phyloP scores from a whole-genome alignment of 176 grass and related monocot species.

The Ananas comosus region DNA sequence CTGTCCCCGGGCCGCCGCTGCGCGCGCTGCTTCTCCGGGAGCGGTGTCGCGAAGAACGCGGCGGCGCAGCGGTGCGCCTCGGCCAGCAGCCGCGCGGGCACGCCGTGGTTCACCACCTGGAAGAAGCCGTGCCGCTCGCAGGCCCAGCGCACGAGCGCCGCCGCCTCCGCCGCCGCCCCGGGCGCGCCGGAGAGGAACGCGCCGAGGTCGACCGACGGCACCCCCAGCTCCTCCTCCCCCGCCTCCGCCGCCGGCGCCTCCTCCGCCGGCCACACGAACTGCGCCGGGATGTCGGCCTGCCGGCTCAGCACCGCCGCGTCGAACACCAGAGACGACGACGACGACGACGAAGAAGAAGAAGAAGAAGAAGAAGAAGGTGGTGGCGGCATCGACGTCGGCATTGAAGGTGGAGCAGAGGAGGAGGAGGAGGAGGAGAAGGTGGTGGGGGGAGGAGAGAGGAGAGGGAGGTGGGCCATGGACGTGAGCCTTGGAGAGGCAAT shows the following conservation, averaged over 20 bases:
- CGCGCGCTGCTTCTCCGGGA: constrained; percentile 76
- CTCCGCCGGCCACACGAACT: constrained; percentile 75
- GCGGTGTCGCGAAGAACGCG: constrained; percentile 67
- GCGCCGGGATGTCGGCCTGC: constrained; percentile 39
- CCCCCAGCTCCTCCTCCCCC: constrained; percentile 42
- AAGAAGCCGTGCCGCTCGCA: constrained; percentile 84
- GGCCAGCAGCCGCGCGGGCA: constrained; percentile 35
- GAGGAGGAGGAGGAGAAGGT: no score
- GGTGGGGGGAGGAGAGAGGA: no score
- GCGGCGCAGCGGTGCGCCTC: constrained; percentile 63
- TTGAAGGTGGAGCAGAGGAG: no score
- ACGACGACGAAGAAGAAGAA: no score
- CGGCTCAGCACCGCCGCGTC: constrained; percentile 52
- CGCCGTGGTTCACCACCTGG: constrained; percentile 82
- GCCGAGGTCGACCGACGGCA: constrained; percentile 66
- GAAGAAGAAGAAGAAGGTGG: no score
- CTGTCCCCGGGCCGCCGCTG: constrained; percentile 48
- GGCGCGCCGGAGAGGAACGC: constrained; percentile 1
- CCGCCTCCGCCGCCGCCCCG: not conserved
- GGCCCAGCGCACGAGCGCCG: constrained; percentile 38
- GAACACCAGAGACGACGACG: constrained; percentile 31
- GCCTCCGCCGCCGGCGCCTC: constrained; percentile 47
- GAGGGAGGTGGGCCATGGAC: not conserved
- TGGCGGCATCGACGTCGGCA: no score
- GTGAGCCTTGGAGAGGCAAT: no score